Evolutionary conservation across 2,329 filamentous ascomycete genomes (phyloP), one percentile per base, ranked within the genome.

Genomic region (Bisporella sp.): DNA sequence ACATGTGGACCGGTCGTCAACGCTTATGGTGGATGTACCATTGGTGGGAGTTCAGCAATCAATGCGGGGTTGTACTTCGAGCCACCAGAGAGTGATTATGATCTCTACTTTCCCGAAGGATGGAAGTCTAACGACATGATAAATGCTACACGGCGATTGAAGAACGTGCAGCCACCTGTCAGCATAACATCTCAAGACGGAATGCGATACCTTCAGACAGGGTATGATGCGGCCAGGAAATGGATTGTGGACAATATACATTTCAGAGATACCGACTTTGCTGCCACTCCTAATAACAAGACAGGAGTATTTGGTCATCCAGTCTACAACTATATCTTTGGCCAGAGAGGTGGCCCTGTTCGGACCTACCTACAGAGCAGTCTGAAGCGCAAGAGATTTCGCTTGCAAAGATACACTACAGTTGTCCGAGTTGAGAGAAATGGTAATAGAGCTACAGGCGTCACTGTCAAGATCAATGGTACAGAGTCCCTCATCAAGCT

Each of bases 41-140:
- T 78, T 11, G 75, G 76, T 5, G 76, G 76, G 6, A 72, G 69
- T 50, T 75, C 71, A 44, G 74, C 76, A 7, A 75, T 79, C 62
- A 79, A 79, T 49, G 76, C 75, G 5, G 75, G 75, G 6, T 60
- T 78, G 1, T 78, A 71, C 60, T 77, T 78, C 53, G 70, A 78
- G 53, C 75, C 76, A 5, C 75, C 75, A 1, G 70, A 72, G 1
- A 73, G 71, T 1, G 76, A 79, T 54, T 78, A 72, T 67, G 73
- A 78, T 56, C 61, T 68, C 6, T 77, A 74, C 46, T 72, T 73
- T 47, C 74, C 74, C 0, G 53, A 62, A 0, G 73, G 72, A 11
- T 79, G 76, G 76, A 77, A 76, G 59, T 73, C 69, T 42, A 60
- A 59, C 1, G 75, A 78, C 51, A 71, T 80, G 55, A 56, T 68